These are phyloP conservation scores for Asterella californica DNA, from an alignment of 225 moss, liverwort and hornwort genomes.

Conservation along the genomic window DNA sequence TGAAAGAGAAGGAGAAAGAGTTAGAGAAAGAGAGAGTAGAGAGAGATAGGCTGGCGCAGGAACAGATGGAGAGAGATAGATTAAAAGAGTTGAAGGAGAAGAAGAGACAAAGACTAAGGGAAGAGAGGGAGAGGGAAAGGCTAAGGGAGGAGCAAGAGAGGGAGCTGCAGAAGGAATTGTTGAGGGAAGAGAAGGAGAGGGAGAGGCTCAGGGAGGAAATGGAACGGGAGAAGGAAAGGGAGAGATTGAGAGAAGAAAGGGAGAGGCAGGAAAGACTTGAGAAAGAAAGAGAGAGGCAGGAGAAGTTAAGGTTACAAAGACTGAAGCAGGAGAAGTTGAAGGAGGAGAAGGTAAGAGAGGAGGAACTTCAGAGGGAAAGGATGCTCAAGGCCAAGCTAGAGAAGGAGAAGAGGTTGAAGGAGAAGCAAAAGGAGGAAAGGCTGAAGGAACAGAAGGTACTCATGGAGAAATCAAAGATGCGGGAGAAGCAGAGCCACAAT, in stretches of 20 bases:
- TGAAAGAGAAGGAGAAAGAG: conserved; percentile 42
- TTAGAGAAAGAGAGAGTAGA: conserved; percentile 33
- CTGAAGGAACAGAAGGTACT: conserved; percentile 25
- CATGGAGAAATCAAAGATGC: conserved; percentile 26
- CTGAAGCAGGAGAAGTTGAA: conserved; percentile 24
- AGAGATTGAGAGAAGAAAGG: conserved; percentile 47
- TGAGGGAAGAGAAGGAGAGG: conserved; percentile 44
- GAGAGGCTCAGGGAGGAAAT: conserved; percentile 26
- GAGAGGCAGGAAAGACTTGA: conserved; percentile 43
- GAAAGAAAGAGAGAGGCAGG: conserved; percentile 53
- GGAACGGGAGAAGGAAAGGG: conserved; percentile 48
- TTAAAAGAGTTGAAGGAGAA: conserved; percentile 45
- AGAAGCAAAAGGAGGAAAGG: conserved; percentile 27
- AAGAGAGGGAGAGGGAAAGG: conserved; percentile 23
- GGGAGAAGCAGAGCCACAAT: conserved; percentile 8
- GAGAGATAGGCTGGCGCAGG: conserved; percentile 49
- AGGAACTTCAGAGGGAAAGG: conserved; percentile 32
- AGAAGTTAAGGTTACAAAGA: conserved; percentile 36
- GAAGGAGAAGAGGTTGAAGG: conserved; percentile 21
- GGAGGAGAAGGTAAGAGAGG: conserved; percentile 24
- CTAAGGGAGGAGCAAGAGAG: conserved; percentile 27
- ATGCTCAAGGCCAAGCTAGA: conserved; percentile 3
- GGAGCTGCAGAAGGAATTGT: conserved; percentile 1
- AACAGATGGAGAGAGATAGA: conserved; percentile 24
- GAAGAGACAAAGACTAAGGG: conserved; percentile 39